Conservation (phyloP, 1,284 basidiomycete species). For the Vanrija humicola region DNA sequence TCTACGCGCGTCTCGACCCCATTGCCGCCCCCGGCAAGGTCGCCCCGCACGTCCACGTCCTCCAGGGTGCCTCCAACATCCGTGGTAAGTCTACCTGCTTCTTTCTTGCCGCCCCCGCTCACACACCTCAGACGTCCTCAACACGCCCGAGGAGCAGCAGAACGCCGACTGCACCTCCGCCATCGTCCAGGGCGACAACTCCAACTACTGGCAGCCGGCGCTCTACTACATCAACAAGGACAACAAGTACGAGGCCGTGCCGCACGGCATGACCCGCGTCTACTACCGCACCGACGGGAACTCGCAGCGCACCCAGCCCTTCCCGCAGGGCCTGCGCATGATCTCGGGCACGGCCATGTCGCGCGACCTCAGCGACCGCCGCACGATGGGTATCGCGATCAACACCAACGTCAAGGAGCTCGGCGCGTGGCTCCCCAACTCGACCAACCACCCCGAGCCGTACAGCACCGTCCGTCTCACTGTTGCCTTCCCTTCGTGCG, state of each 20-base stretch:
- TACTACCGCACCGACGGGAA: constrained; percentile 29
- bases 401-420: not conserved
- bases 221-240: not conserved
- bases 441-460: not conserved
- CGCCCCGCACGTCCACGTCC: constrained; percentile 45
- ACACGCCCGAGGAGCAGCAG: constrained; percentile 23
- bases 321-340: constrained; percentile 1
- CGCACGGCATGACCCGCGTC: constrained; percentile 26
- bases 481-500: not conserved
- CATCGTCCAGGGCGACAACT: constrained; percentile 7
- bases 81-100: not conserved
- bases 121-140: constrained; percentile 10
- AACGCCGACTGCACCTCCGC: constrained; percentile 31
- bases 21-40: constrained; percentile 42
- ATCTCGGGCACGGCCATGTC: not conserved
- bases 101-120: not conserved
- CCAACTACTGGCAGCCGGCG: not conserved
- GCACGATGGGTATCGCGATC: not conserved
- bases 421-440: constrained; percentile 1
- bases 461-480: not conserved
- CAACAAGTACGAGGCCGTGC: constrained; percentile 21
- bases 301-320: not conserved
- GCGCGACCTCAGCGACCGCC: not conserved
- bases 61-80: constrained; percentile 44
- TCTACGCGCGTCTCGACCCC: constrained; percentile 39